Evolutionary conservation across 306 rosid genomes (phyloP).

Genomic region (Castanea mollissima): DNA sequence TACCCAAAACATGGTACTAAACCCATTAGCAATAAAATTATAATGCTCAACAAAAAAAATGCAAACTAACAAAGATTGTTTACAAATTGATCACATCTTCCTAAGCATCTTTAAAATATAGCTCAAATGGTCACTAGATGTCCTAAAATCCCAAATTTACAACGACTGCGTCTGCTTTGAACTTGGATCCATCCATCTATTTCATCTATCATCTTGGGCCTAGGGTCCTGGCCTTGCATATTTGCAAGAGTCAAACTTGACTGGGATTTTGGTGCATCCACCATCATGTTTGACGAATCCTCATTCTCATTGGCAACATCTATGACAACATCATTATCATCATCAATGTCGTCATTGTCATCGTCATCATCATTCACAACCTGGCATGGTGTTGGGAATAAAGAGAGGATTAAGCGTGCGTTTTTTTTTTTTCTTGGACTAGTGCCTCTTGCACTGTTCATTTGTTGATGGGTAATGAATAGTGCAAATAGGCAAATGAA

Average conservation of each 20-base stretch:
- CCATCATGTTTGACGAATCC: conserved; percentile 27
- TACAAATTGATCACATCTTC: too few relatives aligned
- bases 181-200: conserved; percentile 63
- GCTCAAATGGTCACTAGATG: too few relatives aligned
- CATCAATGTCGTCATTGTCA: conserved; percentile 12
- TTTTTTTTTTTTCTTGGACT: too few relatives aligned
- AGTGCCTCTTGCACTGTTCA: too few relatives aligned
- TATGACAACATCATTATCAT: conserved; percentile 19
- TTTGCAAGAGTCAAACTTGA: conserved; percentile 19
- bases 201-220: conserved; percentile 28
- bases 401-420: background rate
- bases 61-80: too few relatives aligned
- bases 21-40: too few relatives aligned
- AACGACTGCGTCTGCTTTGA: conserved; percentile 24
- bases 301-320: conserved; percentile 2
- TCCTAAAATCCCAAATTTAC: too few relatives aligned
- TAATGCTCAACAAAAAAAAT: too few relatives aligned
- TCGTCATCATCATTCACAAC: conserved; percentile 32
- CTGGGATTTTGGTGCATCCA: conserved; percentile 24
- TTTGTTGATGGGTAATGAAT: too few relatives aligned
- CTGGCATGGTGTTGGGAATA: conserved; percentile 25
- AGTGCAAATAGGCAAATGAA: too few relatives aligned
- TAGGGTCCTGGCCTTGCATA: conserved; percentile 21
- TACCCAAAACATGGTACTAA: too few relatives aligned
- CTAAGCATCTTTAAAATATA: too few relatives aligned